Percentiles rank a stretch among this genome's conserved stretches.
These are phyloP conservation scores for Mycena crocata DNA, from an alignment of 768 basidiomycete genomes.

Conservation along the genomic window DNA sequence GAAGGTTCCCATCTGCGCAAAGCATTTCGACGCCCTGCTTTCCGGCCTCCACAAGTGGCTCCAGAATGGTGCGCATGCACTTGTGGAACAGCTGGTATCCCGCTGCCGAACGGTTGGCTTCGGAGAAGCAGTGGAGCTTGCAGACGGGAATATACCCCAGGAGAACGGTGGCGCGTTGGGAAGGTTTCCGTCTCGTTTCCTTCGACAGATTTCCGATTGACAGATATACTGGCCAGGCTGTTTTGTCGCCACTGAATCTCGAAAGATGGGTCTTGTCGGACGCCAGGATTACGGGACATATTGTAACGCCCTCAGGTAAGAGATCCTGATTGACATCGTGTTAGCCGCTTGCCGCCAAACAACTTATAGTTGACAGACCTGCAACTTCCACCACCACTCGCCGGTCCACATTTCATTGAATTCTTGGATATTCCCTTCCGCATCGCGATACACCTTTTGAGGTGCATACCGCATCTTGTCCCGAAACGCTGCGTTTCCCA, in stretches of 20 bases:
- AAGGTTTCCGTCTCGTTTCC: conserved; percentile 36
- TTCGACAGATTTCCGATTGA: conserved; percentile 48
- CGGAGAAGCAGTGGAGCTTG: conserved; percentile 42
- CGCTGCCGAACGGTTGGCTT: conserved; percentile 27
- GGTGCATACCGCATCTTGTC: conserved; percentile 42
- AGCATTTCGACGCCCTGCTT: conserved; percentile 32
- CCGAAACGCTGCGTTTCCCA: conserved; percentile 40
- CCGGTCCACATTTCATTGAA: not conserved
- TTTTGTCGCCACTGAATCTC: conserved; percentile 44
- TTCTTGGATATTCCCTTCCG: not conserved
- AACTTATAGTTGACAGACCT: conserved; percentile 31
- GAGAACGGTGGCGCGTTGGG: conserved; percentile 41
- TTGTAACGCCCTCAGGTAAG: conserved; percentile 26
- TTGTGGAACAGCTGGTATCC: conserved; percentile 48
- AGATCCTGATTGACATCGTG: conserved; percentile 21
- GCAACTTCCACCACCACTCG: conserved; percentile 32
- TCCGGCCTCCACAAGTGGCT: conserved; percentile 35
- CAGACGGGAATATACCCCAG: conserved; percentile 48
- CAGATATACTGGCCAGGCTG: conserved; percentile 50
- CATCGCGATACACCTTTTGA: conserved; percentile 29
- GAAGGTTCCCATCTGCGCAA: conserved; percentile 17
- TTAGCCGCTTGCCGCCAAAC: not conserved
- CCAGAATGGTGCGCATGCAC: conserved; percentile 41
- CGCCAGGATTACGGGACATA: conserved; percentile 46
- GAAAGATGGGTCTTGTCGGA: conserved; percentile 51